These are phyloP conservation scores for Geum urbanum DNA, from an alignment of 306 rosid genomes.

Conservation along the genomic window DNA sequence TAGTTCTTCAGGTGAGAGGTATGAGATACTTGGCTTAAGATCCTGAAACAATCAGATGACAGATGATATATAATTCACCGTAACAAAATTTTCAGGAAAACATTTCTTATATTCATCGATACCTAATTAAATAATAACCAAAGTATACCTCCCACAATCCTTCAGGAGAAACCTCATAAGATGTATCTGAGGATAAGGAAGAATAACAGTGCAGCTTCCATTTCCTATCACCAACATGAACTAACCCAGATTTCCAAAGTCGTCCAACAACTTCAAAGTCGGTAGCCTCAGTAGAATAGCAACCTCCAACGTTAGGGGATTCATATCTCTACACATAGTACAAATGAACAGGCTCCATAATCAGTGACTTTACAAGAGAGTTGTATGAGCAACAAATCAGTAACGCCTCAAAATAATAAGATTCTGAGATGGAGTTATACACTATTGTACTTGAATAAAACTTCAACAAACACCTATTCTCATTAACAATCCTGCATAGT, in stretches of 20 bases:
- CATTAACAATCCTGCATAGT: neutral
- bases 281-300: conserved; percentile 44
- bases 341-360: conserved; percentile 21
- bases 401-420: neutral
- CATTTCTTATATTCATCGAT: conserved; percentile 23
- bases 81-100: conserved; percentile 30
- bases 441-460: neutral
- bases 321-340: conserved; percentile 55
- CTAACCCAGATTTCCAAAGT: conserved; percentile 43
- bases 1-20: conserved; percentile 72
- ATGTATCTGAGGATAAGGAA: conserved; percentile 40
- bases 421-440: neutral
- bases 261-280: conserved; percentile 44
- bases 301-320: conserved; percentile 44
- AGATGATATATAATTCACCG: conserved; percentile 22
- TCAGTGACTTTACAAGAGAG: conserved; percentile 13
- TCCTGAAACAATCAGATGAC: conserved; percentile 52
- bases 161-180: conserved; percentile 62
- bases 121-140: conserved; percentile 26
- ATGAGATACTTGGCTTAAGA: conserved; percentile 79
- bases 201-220: conserved; percentile 54
- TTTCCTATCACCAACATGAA: conserved; percentile 43
- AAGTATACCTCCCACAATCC: conserved; percentile 92
- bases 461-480: neutral
- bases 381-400: conserved; percentile 5